phyloP scores from a whole-genome alignment of 2,329 filamentous ascomycete genomes.

The Graphilbum ipis-grandicollis region DNA sequence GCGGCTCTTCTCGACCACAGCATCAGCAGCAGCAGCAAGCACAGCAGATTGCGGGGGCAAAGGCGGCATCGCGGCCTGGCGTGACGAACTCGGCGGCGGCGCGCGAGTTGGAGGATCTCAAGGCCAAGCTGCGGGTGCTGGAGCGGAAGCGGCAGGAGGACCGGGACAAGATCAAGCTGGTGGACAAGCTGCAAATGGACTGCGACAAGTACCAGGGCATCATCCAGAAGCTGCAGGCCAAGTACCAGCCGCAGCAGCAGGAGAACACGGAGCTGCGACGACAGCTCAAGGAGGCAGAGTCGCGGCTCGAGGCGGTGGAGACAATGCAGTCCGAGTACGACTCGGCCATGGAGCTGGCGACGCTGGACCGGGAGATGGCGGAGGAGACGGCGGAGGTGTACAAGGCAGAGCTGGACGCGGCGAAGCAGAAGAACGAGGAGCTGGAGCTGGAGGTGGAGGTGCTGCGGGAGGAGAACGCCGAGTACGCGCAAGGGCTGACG shows the following conservation, averaged over 20 bases:
- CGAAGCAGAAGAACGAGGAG: slow-evolving; percentile 66
- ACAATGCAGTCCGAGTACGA: slow-evolving; percentile 71
- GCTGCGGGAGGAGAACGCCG: slow-evolving; percentile 69
- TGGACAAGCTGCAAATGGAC: slow-evolving; percentile 62
- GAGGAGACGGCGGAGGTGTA: slow-evolving; percentile 77
- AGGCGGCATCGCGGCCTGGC: slow-evolving; percentile 13
- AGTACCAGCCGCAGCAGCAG: slow-evolving; percentile 70
- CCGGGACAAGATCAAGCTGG: slow-evolving; percentile 61
- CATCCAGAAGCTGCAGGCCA: slow-evolving; percentile 78
- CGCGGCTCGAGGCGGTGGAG: slow-evolving; percentile 51
- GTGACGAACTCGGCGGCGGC: slow-evolving; percentile 23
- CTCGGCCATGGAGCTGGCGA: slow-evolving; percentile 66
- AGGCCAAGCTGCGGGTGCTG: slow-evolving; percentile 70
- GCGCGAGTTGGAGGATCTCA: slow-evolving; percentile 69
- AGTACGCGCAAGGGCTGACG: slow-evolving; percentile 69
- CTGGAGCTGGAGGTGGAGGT: slow-evolving; percentile 78
- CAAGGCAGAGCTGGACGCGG: slow-evolving; percentile 61
- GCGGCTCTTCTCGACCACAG: too few relatives aligned
- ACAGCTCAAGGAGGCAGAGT: slow-evolving; percentile 59
- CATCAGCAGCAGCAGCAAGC: slow-evolving; percentile 9
- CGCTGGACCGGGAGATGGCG: slow-evolving; percentile 87
- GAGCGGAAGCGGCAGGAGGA: slow-evolving; percentile 80
- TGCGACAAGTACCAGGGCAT: slow-evolving; percentile 66
- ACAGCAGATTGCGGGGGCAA: neutral
- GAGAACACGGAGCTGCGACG: slow-evolving; percentile 64